Conservation (phyloP, 495 filamentous ascomycete species). For the Aspergillus kassunensis region DNA sequence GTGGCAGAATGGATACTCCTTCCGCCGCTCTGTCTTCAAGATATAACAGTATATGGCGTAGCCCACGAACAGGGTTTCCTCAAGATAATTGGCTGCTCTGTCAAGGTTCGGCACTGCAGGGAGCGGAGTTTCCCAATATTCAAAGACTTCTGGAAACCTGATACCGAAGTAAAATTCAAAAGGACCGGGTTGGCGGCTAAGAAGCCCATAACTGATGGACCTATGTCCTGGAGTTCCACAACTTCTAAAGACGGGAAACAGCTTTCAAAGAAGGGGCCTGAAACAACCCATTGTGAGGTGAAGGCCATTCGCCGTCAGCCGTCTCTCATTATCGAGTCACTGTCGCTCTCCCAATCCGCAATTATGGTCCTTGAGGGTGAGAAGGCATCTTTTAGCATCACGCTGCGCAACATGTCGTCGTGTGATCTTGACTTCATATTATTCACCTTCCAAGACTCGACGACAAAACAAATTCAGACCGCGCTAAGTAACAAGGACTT, state of each 20-base stretch:
- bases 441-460: slow-evolving; percentile 88
- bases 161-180: slow-evolving; percentile 69
- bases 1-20: slow-evolving; percentile 61
- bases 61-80: slow-evolving; percentile 63
- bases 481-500: slow-evolving; percentile 73
- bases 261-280: slow-evolving; percentile 32
- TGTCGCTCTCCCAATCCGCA: slow-evolving; percentile 77
- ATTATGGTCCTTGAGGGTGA: slow-evolving; percentile 92
- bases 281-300: slow-evolving; percentile 41
- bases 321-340: slow-evolving; percentile 65
- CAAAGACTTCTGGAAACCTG: slow-evolving; percentile 66
- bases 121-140: slow-evolving; percentile 84
- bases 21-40: slow-evolving; percentile 75
- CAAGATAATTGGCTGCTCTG: slow-evolving; percentile 70
- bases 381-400: slow-evolving; percentile 68
- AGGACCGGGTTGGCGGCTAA: slow-evolving; percentile 62
- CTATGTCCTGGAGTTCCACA: slow-evolving; percentile 51
- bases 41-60: slow-evolving; percentile 65
- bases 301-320: slow-evolving; percentile 78
- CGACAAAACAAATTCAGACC: slow-evolving; percentile 67
- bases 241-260: slow-evolving; percentile 40
- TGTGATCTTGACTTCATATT: slow-evolving; percentile 77
- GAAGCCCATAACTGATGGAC: slow-evolving; percentile 49
- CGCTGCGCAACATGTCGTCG: slow-evolving; percentile 72
- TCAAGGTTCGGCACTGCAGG: slow-evolving; percentile 75